Evolutionary conservation across 768 basidiomycete genomes (phyloP).

Genomic region (Boletales sp.): DNA sequence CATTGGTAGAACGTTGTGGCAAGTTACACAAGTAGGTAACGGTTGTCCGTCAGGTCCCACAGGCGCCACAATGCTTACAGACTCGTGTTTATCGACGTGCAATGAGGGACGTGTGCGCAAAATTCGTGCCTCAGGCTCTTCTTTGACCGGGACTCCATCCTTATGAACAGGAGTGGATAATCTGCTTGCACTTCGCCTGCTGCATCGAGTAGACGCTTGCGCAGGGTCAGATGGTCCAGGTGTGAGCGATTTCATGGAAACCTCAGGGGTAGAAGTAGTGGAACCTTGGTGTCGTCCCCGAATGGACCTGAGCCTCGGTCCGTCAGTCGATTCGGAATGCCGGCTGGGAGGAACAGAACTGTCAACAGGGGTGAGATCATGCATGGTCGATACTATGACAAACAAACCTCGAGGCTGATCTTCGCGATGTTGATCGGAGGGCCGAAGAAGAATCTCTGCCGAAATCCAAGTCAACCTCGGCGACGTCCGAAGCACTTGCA

Average conservation of each 20-base stretch:
- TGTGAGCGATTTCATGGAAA: slow-evolving; percentile 41
- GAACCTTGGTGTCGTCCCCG: slow-evolving; percentile 53
- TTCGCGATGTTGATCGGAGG: slow-evolving; percentile 20
- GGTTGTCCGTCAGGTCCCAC: slow-evolving; percentile 63
- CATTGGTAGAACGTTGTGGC: slow-evolving; percentile 66
- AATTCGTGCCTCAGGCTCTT: slow-evolving; percentile 46
- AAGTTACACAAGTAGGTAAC: slow-evolving; percentile 69
- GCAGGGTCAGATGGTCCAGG: slow-evolving; percentile 27
- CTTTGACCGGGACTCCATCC: slow-evolving; percentile 43
- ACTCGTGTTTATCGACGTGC: slow-evolving; percentile 33
- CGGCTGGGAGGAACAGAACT: slow-evolving; percentile 27
- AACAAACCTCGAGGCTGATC: slow-evolving; percentile 25
- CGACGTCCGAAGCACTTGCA: slow-evolving; percentile 44
- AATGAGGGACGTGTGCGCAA: slow-evolving; percentile 47
- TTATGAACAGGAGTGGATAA: slow-evolving; percentile 30
- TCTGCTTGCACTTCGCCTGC: slow-evolving; percentile 30
- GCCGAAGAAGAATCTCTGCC: slow-evolving; percentile 21
- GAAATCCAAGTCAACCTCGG: slow-evolving; percentile 54
- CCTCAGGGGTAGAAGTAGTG: slow-evolving; percentile 41
- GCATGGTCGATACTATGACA: slow-evolving; percentile 8
- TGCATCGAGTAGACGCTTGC: slow-evolving; percentile 26
- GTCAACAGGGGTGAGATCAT: slow-evolving; percentile 11
- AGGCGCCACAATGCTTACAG: slow-evolving; percentile 40
- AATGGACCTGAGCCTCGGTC: slow-evolving; percentile 44
- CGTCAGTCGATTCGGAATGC: slow-evolving; percentile 27